These are phyloP conservation scores for Termitomyces sp. DNA, from an alignment of 1,284 basidiomycete genomes.

Conservation along the genomic window DNA sequence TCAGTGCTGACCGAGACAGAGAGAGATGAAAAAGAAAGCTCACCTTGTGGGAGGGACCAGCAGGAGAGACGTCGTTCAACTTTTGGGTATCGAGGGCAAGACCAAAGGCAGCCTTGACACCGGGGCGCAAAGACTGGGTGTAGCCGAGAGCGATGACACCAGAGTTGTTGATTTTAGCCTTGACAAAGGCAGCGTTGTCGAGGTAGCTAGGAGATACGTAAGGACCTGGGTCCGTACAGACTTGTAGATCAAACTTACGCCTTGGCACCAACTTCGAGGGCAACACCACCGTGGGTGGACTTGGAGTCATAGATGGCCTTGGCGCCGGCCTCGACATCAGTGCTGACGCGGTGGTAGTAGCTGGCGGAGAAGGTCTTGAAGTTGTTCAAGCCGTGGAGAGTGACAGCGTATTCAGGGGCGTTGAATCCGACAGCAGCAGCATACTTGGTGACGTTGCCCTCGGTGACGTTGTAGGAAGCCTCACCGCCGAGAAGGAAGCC, in stretches of 20 bases:
- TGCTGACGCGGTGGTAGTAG: conserved; percentile 97
- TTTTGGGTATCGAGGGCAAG: conserved; percentile 88
- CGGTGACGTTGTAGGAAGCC: conserved; percentile 93
- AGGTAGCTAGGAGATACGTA: conserved; percentile 53
- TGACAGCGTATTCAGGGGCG: conserved; percentile 95
- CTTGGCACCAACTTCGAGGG: conserved; percentile 96
- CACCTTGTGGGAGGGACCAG: conserved; percentile 71
- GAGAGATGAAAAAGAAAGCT: conserved; percentile 6
- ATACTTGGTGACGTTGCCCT: conserved; percentile 90
- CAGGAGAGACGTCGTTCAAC: conserved; percentile 64
- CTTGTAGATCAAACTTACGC: conserved; percentile 50
- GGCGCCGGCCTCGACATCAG: conserved; percentile 96
- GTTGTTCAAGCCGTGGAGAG: conserved; percentile 94
- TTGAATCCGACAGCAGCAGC: conserved; percentile 91
- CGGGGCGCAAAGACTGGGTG: conserved; percentile 90
- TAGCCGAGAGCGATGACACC: conserved; percentile 89
- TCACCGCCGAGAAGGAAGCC: conserved; percentile 97
- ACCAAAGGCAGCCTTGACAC: conserved; percentile 93
- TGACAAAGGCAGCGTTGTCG: conserved; percentile 87
- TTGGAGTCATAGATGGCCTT: conserved; percentile 98
- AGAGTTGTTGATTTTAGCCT: conserved; percentile 98
- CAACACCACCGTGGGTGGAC: conserved; percentile 81
- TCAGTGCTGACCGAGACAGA: not conserved
- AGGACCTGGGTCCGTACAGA: not conserved
- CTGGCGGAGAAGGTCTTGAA: conserved; percentile 90